Evolutionary conservation across 1,284 basidiomycete species (phyloP).

Genomic region (Chalciporus sp.): DNA sequence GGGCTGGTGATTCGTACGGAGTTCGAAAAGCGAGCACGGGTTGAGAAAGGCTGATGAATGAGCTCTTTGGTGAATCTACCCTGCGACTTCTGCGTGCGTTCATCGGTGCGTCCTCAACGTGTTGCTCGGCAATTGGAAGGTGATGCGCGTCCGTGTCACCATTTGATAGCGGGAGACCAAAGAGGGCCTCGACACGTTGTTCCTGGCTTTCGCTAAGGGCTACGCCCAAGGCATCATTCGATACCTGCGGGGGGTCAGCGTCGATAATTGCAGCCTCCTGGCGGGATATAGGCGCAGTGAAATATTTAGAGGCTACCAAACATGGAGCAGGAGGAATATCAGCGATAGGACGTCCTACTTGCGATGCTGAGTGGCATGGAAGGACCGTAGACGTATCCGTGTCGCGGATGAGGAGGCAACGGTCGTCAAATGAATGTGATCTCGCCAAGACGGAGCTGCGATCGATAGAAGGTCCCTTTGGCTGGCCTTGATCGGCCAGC

Average conservation of each 20-base stretch:
- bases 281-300: conserved; percentile 4
- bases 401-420: background rate
- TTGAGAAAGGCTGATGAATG: conserved; percentile 6
- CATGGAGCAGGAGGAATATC: conserved; percentile 2
- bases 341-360: conserved; percentile 27
- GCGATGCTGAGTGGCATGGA: conserved; percentile 59
- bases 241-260: background rate
- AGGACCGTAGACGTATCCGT: conserved; percentile 41
- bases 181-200: background rate
- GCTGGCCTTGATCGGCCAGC: background rate
- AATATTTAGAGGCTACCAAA: conserved; percentile 24
- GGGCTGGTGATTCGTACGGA: conserved; percentile 10
- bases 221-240: background rate
- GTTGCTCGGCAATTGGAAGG: background rate
- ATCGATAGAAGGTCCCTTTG: background rate
- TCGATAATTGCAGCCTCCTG: background rate
- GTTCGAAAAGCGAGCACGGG: conserved; percentile 9
- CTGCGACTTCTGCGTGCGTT: background rate
- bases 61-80: conserved; percentile 8
- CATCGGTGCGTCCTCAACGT: background rate
- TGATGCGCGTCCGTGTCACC: background rate
- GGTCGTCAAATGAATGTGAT: conserved; percentile 1
- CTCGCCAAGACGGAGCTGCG: background rate
- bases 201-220: background rate
- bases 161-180: background rate